phyloP scores from a whole-genome alignment of 768 basidiomycete species.

The Rhodotorula kratochvilovae region DNA sequence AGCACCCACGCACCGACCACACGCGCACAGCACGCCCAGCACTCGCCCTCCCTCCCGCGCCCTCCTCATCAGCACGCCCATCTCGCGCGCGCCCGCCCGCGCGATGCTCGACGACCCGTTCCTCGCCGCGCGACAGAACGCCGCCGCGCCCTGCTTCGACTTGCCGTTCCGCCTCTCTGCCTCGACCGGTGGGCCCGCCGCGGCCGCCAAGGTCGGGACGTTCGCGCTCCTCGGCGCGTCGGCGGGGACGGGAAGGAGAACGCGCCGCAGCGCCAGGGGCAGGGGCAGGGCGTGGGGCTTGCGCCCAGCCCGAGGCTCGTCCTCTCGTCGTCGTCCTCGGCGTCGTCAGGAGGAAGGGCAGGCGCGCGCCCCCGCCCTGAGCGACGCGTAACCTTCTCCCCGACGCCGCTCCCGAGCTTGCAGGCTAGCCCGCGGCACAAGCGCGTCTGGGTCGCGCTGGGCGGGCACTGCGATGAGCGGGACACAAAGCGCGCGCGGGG shows the following conservation, averaged over 20 bases:
- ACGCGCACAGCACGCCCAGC: neutral
- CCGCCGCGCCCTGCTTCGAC: neutral
- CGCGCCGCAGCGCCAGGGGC: too few species aligned
- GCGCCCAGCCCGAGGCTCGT: neutral
- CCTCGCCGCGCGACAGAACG: neutral
- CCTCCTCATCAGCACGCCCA: too few species aligned
- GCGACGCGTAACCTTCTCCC: constrained; percentile 27
- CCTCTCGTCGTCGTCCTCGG: neutral
- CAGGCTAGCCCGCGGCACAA: constrained; percentile 25
- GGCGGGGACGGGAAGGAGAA: neutral
- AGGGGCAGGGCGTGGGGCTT: neutral
- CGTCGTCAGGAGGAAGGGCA: neutral
- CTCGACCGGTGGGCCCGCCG: neutral
- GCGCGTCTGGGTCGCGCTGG: neutral
- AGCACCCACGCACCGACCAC: too few species aligned
- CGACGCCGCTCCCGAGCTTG: constrained; percentile 28
- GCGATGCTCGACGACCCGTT: constrained; percentile 2
- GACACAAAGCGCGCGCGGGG: neutral
- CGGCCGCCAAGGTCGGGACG: neutral
- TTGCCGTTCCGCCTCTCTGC: neutral
- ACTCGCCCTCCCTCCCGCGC: neutral
- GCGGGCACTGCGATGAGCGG: neutral
- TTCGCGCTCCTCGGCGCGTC: neutral
- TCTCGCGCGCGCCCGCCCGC: neutral
- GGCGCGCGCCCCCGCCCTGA: neutral